phyloP scores from a whole-genome alignment of 495 filamentous ascomycete species.

The Neurospora africana region DNA sequence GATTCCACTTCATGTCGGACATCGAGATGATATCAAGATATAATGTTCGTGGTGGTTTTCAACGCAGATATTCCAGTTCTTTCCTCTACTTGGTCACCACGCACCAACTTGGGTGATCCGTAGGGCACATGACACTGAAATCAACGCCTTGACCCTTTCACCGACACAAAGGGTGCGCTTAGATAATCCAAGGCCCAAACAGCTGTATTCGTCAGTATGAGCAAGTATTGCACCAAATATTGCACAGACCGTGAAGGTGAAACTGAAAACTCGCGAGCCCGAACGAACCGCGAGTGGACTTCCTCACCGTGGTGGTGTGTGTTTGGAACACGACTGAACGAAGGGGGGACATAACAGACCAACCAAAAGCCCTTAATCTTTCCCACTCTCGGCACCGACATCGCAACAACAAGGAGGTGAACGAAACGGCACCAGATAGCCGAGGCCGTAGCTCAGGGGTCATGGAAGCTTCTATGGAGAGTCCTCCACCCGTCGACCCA shows the following conservation, averaged over 20 bases:
- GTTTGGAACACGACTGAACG: neutral
- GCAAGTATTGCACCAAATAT: neutral
- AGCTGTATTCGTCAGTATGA: neutral
- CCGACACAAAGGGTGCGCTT: neutral
- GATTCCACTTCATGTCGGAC: neutral
- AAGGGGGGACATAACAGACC: neutral
- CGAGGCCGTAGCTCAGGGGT: neutral
- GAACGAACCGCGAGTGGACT: neutral
- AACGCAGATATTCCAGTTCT: neutral
- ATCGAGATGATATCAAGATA: neutral
- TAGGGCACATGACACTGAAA: neutral
- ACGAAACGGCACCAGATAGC: neutral
- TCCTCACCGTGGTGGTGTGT: neutral
- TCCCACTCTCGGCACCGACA: neutral
- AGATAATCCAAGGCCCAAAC: neutral
- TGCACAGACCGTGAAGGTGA: neutral
- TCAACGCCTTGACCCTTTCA: neutral
- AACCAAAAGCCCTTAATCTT: neutral
- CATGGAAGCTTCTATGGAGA: neutral
- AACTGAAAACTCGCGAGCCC: neutral
- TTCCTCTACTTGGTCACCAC: neutral
- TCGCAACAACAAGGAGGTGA: neutral
- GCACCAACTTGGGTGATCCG: neutral
- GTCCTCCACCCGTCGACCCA: neutral
- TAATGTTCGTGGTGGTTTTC: neutral